A percentile compares a stretch with the other conserved stretches of the same genome.
phyloP scores from a whole-genome alignment of 2,329 filamentous ascomycete genomes.

The Cladosporium sp. region DNA sequence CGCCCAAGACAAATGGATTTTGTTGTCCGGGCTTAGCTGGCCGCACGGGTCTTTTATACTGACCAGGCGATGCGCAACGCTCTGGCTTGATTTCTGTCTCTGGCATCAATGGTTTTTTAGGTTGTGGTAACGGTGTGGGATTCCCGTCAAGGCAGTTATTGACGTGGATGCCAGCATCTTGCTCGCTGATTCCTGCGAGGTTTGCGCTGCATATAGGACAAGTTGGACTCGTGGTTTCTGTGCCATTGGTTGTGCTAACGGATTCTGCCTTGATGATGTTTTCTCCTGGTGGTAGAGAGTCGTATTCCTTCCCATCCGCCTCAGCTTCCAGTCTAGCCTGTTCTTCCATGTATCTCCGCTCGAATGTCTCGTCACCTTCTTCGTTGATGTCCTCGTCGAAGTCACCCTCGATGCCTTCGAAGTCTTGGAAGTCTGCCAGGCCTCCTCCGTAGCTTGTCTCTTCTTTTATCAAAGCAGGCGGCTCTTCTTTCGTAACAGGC shows the following conservation, averaged over 20 bases:
- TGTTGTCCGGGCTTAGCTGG: slow-evolving; percentile 74
- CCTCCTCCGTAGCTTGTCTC: slow-evolving; percentile 45
- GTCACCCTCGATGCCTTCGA: slow-evolving; percentile 47
- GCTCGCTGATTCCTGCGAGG: slow-evolving; percentile 50
- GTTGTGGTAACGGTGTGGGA: slow-evolving; percentile 52
- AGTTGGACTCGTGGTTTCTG: slow-evolving; percentile 27
- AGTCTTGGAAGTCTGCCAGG: slow-evolving; percentile 48
- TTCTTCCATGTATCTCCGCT: slow-evolving; percentile 66
- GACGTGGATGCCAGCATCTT: slow-evolving; percentile 77
- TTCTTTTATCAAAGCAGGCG: slow-evolving; percentile 38
- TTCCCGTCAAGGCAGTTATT: slow-evolving; percentile 89
- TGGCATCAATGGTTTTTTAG: slow-evolving; percentile 15
- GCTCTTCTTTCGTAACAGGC: background rate
- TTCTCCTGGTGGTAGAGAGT: slow-evolving; percentile 18
- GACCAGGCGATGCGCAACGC: slow-evolving; percentile 38
- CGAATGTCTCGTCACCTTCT: slow-evolving; percentile 48
- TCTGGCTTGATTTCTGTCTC: slow-evolving; percentile 16
- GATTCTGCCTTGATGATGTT: slow-evolving; percentile 14
- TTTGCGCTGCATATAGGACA: slow-evolving; percentile 76
- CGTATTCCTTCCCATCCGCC: slow-evolving; percentile 42
- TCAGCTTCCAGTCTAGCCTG: slow-evolving; percentile 54
- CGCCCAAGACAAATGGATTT: slow-evolving; percentile 64
- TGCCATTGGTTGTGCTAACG: slow-evolving; percentile 9
- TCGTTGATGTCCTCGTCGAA: slow-evolving; percentile 58
- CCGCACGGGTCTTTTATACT: slow-evolving; percentile 59